Evolutionary conservation across 192 early-diverging fungal genomes (phyloP), one percentile per base, ranked within the genome.

Genomic region (Mortierella hygrophila): DNA sequence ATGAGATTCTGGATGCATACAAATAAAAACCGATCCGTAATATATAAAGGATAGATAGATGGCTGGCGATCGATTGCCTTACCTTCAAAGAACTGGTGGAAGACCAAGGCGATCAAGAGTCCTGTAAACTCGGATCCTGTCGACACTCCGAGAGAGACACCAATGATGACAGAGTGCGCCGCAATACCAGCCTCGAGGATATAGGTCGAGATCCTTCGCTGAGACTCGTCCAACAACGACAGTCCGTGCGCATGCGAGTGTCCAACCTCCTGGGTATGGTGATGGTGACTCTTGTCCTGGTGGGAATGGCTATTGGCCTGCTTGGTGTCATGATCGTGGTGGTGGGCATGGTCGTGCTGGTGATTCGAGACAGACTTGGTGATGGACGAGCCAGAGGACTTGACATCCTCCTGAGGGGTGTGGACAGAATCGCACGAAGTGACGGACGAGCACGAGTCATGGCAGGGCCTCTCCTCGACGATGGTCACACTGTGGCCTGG

Each of bases 121-220:
- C 88, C 89, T 11, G 82, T 92, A 77, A 95, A 95, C n/a, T 91
- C 92, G 0, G 81, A 73, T 11, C 91, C 93, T 11, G 89, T 83
- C 0, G 93, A 87, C 4, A 93, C 91, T 11, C 93, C 93, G 11
- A 95, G 81, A 26, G 93, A 89, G 87, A 94, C 87, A 18, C 94
- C 94, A 40, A 94, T 90, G 40, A 94, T 92, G 23, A 94, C 83
- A 37, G 94, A 94, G 80, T 94, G 94, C 68, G 92, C 46, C 1
- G 92, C 90, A 47, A 94, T 94, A 49, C 94, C 93, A 4, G 91
- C 76, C 72, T 94, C 94, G 20, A 94, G 82, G 44, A 94, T 85
- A 65, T 93, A 95, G 15, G 93, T 94, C 20, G 76, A 77, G 63
- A 77, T 77, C 6, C 76, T 42, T 16, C 76, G 63, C 38, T 77